These are phyloP conservation scores for Vitis rotundifolia DNA, from an alignment of 164 flowering plant genomes.

Conservation along the genomic window DNA sequence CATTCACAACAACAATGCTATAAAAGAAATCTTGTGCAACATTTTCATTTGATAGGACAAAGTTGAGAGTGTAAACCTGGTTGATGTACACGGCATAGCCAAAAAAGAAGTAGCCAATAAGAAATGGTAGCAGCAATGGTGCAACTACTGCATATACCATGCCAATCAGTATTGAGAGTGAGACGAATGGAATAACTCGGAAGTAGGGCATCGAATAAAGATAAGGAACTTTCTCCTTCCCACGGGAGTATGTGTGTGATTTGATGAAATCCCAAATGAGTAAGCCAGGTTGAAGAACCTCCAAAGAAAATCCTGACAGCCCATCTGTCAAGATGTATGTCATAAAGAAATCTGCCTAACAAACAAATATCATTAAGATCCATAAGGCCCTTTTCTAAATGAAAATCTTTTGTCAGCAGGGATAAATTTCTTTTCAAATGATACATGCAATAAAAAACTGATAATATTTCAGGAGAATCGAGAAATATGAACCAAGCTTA, in stretches of 20 bases:
- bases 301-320: constrained; percentile 80
- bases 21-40: neutral
- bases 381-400: neutral
- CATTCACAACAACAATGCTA: neutral
- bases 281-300: constrained; percentile 77
- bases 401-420: too few species aligned
- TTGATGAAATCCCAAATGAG: constrained; percentile 57
- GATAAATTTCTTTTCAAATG: neutral
- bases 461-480: neutral
- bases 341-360: constrained; percentile 85
- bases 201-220: constrained; percentile 71
- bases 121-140: constrained; percentile 86
- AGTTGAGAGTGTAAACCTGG: constrained; percentile 51
- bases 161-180: constrained; percentile 71
- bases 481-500: constrained; percentile 23
- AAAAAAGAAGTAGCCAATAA: constrained; percentile 69
- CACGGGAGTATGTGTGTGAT: constrained; percentile 43
- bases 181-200: constrained; percentile 65
- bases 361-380: neutral
- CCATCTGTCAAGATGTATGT: constrained; percentile 86
- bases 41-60: neutral
- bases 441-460: neutral
- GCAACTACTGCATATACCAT: constrained; percentile 78
- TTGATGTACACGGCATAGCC: constrained; percentile 78
- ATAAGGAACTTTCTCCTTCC: constrained; percentile 55